phyloP scores from a whole-genome alignment of 768 basidiomycete species.

The Amanita phalloides region DNA sequence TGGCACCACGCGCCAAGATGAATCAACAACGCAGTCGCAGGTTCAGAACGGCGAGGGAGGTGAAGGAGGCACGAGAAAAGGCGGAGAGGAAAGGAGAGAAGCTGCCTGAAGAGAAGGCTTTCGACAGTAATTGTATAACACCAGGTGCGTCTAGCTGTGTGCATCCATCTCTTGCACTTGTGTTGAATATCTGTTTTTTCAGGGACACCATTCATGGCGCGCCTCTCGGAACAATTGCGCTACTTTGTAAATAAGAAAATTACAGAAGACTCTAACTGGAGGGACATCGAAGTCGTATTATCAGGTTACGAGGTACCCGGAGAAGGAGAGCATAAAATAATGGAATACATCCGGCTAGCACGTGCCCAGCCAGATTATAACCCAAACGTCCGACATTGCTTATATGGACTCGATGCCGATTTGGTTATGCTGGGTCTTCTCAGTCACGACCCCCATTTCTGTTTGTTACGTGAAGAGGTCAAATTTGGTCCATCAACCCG shows the following conservation, averaged over 20 bases:
- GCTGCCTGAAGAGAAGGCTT: slow-evolving; percentile 88
- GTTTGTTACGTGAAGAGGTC: slow-evolving; percentile 93
- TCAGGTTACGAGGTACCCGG: slow-evolving; percentile 98
- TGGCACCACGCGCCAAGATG: slow-evolving; percentile 97
- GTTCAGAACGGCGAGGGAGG: slow-evolving; percentile 92
- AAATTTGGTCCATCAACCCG: slow-evolving; percentile 81
- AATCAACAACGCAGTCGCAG: slow-evolving; percentile 94
- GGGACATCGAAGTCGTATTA: slow-evolving; percentile 82
- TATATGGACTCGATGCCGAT: slow-evolving; percentile 98
- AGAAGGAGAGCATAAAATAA: slow-evolving; percentile 99
- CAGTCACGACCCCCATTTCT: slow-evolving; percentile 98
- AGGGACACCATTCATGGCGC: slow-evolving; percentile 95
- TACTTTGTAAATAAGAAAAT: slow-evolving; percentile 99
- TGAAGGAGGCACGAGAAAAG: slow-evolving; percentile 76
- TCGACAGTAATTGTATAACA: slow-evolving; percentile 98
- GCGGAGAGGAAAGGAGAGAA: slow-evolving; percentile 85
- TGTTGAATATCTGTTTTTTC: neutral
- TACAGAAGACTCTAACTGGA: slow-evolving; percentile 92
- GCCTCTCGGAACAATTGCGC: slow-evolving; percentile 81
- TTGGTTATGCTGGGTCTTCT: slow-evolving; percentile 95
- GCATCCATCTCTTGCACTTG: neutral
- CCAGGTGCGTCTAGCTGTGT: slow-evolving; percentile 51
- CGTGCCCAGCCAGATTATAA: slow-evolving; percentile 95
- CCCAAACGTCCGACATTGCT: slow-evolving; percentile 93
- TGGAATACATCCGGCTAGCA: slow-evolving; percentile 94